Percentiles rank a stretch among this genome's conserved stretches.
phyloP scores from a whole-genome alignment of 441 rosid genomes.

The Mallotus repandus region DNA sequence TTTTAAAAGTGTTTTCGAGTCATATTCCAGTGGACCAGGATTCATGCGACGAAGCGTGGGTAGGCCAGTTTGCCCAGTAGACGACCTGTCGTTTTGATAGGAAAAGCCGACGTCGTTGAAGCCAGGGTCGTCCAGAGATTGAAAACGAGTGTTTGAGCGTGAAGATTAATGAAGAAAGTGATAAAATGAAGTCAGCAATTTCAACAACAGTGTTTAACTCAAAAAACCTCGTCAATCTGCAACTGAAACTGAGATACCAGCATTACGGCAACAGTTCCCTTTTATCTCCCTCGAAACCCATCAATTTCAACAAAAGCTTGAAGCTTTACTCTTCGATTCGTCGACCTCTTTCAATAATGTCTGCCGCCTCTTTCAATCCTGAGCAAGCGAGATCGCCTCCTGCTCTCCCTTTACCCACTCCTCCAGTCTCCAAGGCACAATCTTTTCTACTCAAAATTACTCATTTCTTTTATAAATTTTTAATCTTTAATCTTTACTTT shows the following conservation, averaged over 20 bases:
- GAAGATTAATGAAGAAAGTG: conserved; percentile 2
- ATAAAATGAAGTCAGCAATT: conserved; percentile 43
- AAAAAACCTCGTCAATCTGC: conserved; percentile 32
- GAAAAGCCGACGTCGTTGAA: no score
- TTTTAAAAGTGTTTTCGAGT: not conserved
- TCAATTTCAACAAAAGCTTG: conserved; percentile 15
- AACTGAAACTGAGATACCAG: no score
- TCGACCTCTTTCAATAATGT: conserved; percentile 38
- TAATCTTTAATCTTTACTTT: no score
- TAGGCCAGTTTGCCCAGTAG: no score
- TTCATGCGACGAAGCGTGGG: not conserved
- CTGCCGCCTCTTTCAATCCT: conserved; percentile 62
- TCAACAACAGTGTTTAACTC: conserved; percentile 38
- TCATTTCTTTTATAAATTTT: not conserved
- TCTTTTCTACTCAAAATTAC: not conserved
- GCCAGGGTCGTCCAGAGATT: not conserved
- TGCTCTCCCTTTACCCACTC: conserved; percentile 72
- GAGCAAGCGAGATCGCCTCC: conserved; percentile 81
- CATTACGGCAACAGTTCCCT: conserved; percentile 7
- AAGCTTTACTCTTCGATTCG: conserved; percentile 8
- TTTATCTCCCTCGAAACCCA: conserved; percentile 19
- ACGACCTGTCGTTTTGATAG: no score
- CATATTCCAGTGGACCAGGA: not conserved
- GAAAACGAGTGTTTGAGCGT: not conserved
- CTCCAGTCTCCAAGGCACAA: conserved; percentile 64